Conservation (phyloP, 164 flowering plant species). For the Magnolia officinalis region DNA sequence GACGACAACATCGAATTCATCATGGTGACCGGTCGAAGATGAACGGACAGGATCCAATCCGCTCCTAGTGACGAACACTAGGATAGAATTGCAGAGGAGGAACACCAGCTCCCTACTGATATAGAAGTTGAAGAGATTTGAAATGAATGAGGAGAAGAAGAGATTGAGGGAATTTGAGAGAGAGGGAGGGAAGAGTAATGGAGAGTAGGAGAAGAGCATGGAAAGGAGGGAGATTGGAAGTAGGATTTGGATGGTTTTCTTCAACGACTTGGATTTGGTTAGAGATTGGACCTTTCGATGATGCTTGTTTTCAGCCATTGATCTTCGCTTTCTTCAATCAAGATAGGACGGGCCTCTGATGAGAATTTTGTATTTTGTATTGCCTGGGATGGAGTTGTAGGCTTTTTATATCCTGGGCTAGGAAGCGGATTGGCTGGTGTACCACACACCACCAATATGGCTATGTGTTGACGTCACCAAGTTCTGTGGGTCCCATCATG, state of each 20-base stretch:
- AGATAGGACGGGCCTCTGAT: too few relatives aligned
- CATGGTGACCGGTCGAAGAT: not conserved
- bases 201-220: not conserved
- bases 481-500: too few relatives aligned
- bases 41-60: not conserved
- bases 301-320: too few relatives aligned
- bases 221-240: not conserved
- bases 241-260: not conserved
- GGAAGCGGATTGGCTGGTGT: too few relatives aligned
- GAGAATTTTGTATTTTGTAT: too few relatives aligned
- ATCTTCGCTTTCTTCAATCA: too few relatives aligned
- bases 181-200: not conserved
- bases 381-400: too few relatives aligned
- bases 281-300: too few relatives aligned
- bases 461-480: too few relatives aligned
- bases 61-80: not conserved
- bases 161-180: not conserved
- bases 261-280: not conserved
- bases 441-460: too few relatives aligned
- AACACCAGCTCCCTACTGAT: not conserved
- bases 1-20: not conserved
- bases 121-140: not conserved
- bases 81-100: conserved; percentile 1
- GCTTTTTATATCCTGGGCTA: too few relatives aligned
- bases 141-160: not conserved